Base-by-base conservation (phyloP, 352 stramenopile genomes). In the Thraustochytrium striatum region DNA sequence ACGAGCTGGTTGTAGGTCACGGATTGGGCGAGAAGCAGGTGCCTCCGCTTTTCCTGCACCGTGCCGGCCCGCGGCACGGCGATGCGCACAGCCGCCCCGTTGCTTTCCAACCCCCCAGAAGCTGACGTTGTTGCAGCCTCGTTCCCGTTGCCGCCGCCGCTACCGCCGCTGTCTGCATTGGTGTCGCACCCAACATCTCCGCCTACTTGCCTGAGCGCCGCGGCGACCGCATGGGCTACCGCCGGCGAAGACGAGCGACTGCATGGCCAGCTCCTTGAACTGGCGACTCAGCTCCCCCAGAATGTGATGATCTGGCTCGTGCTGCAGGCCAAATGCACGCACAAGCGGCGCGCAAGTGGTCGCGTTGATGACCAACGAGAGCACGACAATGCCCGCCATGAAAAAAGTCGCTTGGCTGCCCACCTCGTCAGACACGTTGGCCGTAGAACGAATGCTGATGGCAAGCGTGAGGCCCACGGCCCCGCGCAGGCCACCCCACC, bases 311-410 rank as follows among this genome's bases (percentile, higher is more conserved):
- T 75, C 65, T 8, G 43, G 30, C 1, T 30, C 43, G 47, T 38
- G 65, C 65, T 75, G 65, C 11, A 83, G 59, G 43, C 33, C 50
- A 39, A 83, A 79, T n/a, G 61, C 58, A 32, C 57, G 47, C 5
- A 83, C 35, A 5, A 83, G 55, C 2, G 39, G 62, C 9, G 47
- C 57, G 30, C 69, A 81, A 21, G 85, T 88, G 57, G 84, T 81
- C 7, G 47, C 85, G 58, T 88, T 88, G 28, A 88, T 9, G 36
- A 88, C 11, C 25, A 88, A 69, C 13, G 85, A 88, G 38, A 88
- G 79, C 55, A 82, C 57, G 21, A 84, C 83, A 35, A 88, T 85
- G 58, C 85, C 85, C n/a, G 78, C 82, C 39, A 86, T 83, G 68
- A 83, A 82, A 57, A 86, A 86, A n/a, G 55, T 82, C 33, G 38